Conservation (phyloP, 306 rosid species). For the Malus domestica region ASM211411v1 NC_041791.1:5855501-5856000, state of each 20-base stretch:
- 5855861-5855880: conserved; percentile 10
- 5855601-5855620: background rate
- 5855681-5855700: background rate
- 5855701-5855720: background rate
- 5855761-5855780: background rate
- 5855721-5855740: background rate
- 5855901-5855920: conserved; percentile 17
- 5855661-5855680: no score
- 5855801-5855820: background rate
- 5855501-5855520: background rate
- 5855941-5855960: conserved; percentile 75
- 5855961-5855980: conserved; percentile 83
- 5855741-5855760: background rate
- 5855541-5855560: background rate
- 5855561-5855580: background rate
- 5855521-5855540: background rate
- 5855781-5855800: background rate
- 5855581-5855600: background rate
- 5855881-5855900: background rate
- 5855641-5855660: no score
- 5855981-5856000: conserved; percentile 77
- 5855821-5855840: background rate
- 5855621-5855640: background rate
- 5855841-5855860: background rate
- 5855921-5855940: conserved; percentile 64